These are phyloP conservation scores for Microbotryomycetes sp. DNA, from an alignment of 1,284 basidiomycete genomes.

Conservation along the genomic window DNA sequence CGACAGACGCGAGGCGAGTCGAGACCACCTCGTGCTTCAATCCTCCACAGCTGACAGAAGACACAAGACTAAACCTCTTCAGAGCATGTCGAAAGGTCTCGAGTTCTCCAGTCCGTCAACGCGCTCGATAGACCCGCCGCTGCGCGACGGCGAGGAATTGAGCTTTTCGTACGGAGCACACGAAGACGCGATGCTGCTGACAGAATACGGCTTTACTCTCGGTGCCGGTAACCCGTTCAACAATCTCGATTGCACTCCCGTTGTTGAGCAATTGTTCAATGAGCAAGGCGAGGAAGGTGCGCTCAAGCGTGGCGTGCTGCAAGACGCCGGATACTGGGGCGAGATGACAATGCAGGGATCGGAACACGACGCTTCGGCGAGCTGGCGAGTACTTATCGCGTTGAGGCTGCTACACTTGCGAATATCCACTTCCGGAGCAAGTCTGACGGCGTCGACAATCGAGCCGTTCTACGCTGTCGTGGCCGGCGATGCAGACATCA, in stretches of 20 bases:
- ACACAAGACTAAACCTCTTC: conserved; percentile 2
- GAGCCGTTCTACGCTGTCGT: conserved; percentile 27
- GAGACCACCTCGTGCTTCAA: conserved; percentile 2
- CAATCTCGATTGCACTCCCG: conserved; percentile 26
- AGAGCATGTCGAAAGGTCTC: conserved; percentile 1
- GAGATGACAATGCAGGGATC: conserved; percentile 4
- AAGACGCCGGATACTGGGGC: conserved; percentile 23
- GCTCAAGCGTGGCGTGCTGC: conserved; percentile 22
- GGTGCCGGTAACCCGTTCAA: conserved; percentile 31
- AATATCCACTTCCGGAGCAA: neutral
- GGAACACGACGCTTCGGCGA: neutral
- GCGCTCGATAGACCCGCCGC: conserved; percentile 8
- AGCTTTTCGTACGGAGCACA: conserved; percentile 33
- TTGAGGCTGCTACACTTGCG: conserved; percentile 23
- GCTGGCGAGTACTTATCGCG: neutral
- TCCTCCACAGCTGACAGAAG: neutral
- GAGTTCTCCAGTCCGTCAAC: conserved; percentile 15
- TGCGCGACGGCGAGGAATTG: conserved; percentile 30
- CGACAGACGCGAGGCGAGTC: conserved; percentile 4
- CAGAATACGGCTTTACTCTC: conserved; percentile 35
- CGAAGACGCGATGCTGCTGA: conserved; percentile 29
- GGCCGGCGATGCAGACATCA: conserved; percentile 15
- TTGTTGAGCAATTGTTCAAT: conserved; percentile 28
- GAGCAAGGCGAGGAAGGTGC: conserved; percentile 13
- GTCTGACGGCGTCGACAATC: conserved; percentile 2